These are phyloP conservation scores for Rhipidocladum racemiflorum DNA, from an alignment of 176 grass and related monocot species.

Conservation along the genomic window DNA sequence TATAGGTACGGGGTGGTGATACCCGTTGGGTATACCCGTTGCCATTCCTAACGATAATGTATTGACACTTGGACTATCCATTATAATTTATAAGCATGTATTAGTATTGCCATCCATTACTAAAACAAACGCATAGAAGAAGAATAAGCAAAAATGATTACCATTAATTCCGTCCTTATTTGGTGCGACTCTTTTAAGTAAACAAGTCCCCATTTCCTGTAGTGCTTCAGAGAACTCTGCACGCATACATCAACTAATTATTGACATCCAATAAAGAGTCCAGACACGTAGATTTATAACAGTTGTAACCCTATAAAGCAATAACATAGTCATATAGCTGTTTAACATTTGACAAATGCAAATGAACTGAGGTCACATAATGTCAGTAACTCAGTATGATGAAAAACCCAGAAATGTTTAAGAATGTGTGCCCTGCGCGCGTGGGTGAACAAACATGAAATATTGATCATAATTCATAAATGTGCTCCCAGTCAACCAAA, in stretches of 20 bases:
- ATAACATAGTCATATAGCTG: not conserved
- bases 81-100: not conserved
- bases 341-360: conserved; percentile 12
- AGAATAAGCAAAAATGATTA: conserved; percentile 35
- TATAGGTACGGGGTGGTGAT: too few species aligned
- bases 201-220: conserved; percentile 84
- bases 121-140: not conserved
- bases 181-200: conserved; percentile 79
- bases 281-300: not conserved
- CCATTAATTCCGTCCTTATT: conserved; percentile 86
- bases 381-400: not conserved
- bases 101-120: not conserved
- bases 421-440: not conserved
- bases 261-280: not conserved
- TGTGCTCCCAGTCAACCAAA: not conserved
- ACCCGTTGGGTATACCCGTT: too few species aligned
- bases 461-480: not conserved
- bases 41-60: not conserved
- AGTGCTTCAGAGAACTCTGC: conserved; percentile 96
- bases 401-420: conserved; percentile 4
- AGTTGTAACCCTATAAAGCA: conserved; percentile 4
- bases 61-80: not conserved
- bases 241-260: conserved; percentile 20
- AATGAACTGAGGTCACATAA: not conserved
- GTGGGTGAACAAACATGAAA: not conserved